Conservation (phyloP, 2,329 filamentous ascomycete genomes). For the Trichothecium sympodiale region DNA sequence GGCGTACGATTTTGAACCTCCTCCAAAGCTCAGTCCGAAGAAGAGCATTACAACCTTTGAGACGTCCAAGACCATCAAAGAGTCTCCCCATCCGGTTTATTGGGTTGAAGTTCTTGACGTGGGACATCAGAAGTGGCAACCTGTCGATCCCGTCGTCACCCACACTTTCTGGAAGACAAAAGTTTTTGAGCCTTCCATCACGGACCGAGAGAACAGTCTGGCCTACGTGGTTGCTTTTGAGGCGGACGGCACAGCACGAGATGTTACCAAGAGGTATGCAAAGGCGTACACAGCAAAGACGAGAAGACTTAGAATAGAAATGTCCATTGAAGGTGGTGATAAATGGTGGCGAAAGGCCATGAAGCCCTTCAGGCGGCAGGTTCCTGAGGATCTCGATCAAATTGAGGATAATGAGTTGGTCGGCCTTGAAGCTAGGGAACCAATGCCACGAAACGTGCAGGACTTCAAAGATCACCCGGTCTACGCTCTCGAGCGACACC, state of each 20-base stretch:
- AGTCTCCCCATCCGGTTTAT: constrained; percentile 73
- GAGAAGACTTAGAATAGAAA: constrained; percentile 67
- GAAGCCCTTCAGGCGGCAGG: constrained; percentile 30
- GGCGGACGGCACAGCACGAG: constrained; percentile 62
- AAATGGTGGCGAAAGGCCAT: constrained; percentile 44
- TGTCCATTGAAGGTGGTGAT: constrained; percentile 32
- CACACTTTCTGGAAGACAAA: constrained; percentile 61
- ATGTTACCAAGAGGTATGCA: constrained; percentile 80
- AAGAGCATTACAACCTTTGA: constrained; percentile 11
- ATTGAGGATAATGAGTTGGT: constrained; percentile 71
- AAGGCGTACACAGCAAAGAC: constrained; percentile 90
- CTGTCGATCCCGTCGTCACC: constrained; percentile 77
- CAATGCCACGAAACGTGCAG: constrained; percentile 74
- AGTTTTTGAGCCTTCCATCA: constrained; percentile 72
- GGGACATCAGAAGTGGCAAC: constrained; percentile 82
- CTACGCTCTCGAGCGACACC: constrained; percentile 75
- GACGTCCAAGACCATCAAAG: constrained; percentile 38
- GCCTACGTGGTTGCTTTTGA: constrained; percentile 81
- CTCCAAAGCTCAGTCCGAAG: constrained; percentile 16
- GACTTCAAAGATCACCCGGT: constrained; percentile 82
- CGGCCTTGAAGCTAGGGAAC: constrained; percentile 61
- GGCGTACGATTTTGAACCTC: constrained; percentile 37
- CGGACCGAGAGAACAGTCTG: constrained; percentile 65
- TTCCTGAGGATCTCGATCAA: constrained; percentile 58
- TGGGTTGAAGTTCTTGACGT: constrained; percentile 91